phyloP scores from a whole-genome alignment of 2,329 filamentous ascomycete genomes.

The Nigrospora sphaerica region DNA sequence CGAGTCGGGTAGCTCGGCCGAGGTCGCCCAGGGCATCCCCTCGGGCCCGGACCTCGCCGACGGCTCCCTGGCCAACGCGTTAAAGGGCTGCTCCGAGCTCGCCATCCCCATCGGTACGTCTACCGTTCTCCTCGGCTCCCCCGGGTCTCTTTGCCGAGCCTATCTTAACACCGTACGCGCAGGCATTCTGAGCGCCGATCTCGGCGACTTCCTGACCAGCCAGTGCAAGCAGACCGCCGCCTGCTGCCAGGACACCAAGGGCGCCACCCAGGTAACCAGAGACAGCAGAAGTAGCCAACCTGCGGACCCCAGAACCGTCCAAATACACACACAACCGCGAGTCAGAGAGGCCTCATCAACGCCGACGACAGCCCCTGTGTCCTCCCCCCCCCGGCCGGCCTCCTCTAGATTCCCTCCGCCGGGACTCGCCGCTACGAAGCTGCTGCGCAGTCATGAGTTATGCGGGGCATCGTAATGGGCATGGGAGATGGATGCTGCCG shows the following conservation, averaged over 20 bases:
- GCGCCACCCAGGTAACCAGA: slow-evolving; percentile 14
- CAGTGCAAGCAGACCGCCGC: slow-evolving; percentile 23
- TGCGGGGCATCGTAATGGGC: slow-evolving; percentile 16
- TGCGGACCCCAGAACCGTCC: background rate
- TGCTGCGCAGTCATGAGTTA: slow-evolving; percentile 17
- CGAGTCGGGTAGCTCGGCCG: slow-evolving; percentile 16
- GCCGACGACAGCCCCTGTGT: slow-evolving; percentile 17
- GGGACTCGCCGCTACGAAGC: slow-evolving; percentile 1
- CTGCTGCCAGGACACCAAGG: slow-evolving; percentile 22
- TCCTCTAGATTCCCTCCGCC: slow-evolving; percentile 15
- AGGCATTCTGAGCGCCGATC: slow-evolving; percentile 6
- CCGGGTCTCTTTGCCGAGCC: no score
- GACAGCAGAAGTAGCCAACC: background rate
- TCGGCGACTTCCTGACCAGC: slow-evolving; percentile 17
- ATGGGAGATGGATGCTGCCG: background rate
- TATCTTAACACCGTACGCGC: slow-evolving; percentile 7
- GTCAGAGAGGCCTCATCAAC: slow-evolving; percentile 19
- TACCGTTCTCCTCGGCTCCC: no score
- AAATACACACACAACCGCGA: no score
- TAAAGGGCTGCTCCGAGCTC: slow-evolving; percentile 23
- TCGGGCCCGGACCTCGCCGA: slow-evolving; percentile 11
- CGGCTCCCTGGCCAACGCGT: slow-evolving; percentile 17
- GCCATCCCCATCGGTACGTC: slow-evolving; percentile 16
- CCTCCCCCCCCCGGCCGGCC: slow-evolving; percentile 19
- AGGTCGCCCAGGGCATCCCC: slow-evolving; percentile 15